A percentile compares a stretch with the other conserved stretches of the same genome.
Conservation (phyloP, 306 rosid genomes). For the Dalbergia oliveri region DNA sequence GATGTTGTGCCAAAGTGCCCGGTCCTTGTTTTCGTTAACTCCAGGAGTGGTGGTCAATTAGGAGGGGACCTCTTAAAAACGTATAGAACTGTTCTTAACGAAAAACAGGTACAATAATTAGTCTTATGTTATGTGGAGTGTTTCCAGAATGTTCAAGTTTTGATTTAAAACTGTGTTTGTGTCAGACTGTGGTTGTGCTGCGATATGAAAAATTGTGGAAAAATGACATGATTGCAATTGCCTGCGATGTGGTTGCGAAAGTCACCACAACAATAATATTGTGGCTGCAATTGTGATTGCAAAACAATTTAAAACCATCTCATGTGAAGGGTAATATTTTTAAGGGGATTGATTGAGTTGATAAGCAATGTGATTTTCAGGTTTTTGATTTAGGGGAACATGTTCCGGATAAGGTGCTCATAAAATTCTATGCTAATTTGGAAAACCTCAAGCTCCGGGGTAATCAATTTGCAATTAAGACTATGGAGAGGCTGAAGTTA, state of each 20-base stretch:
- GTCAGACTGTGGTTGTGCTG: too few species aligned
- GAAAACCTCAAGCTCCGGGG: constrained; percentile 66
- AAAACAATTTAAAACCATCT: too few species aligned
- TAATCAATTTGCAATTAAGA: constrained; percentile 61
- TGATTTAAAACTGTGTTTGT: too few species aligned
- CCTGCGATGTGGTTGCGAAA: too few species aligned
- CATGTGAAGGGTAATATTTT: neutral
- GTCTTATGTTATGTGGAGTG: neutral
- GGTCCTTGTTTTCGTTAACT: constrained; percentile 80
- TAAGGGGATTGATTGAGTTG: constrained; percentile 34
- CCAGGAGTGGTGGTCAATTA: constrained; percentile 99
- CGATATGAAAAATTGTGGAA: too few species aligned
- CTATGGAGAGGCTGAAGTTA: constrained; percentile 66
- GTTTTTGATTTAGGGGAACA: constrained; percentile 90
- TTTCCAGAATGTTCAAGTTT: constrained; percentile 6
- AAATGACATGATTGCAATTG: too few species aligned
- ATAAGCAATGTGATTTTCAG: constrained; percentile 50
- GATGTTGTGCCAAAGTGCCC: constrained; percentile 65
- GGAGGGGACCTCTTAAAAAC: constrained; percentile 82
- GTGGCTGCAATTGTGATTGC: too few species aligned
- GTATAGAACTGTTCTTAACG: constrained; percentile 65
- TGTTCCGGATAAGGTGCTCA: constrained; percentile 77
- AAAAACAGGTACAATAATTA: constrained; percentile 63
- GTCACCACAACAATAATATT: too few species aligned
- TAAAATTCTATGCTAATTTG: constrained; percentile 63